Evolutionary conservation across 1,284 basidiomycete species (phyloP), one percentile per base, ranked within the genome.

Genomic region (Vanrija sp.): DNA sequence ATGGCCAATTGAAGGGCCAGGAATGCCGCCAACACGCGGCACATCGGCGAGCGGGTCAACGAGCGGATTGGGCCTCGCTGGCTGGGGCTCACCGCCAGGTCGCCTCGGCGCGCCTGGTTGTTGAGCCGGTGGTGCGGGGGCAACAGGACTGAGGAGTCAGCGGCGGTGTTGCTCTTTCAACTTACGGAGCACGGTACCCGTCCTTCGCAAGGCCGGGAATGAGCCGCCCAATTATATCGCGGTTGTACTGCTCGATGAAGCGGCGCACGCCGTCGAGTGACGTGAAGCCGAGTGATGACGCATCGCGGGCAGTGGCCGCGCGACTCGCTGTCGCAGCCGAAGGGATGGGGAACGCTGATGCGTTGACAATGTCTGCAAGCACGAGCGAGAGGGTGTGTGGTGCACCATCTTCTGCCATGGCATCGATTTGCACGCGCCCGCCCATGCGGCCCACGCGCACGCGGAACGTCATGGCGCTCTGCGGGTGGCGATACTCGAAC

Each of bases 401-500:
- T 39, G 73, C 71, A 43, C 77, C 75, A 48, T 80, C 76, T 79
- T 80, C 75, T 1, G 77, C 77, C 60, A 76, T 76, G 2, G 68
- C 79, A 46, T 77, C 77, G 14, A 80, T 64, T 53, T 78, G 66
- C 0, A 74, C 66, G 45, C 78, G 66, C 2, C 61, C 69, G 0
- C 79, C 79, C 61, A 80, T 73, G 23, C 72, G 68, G 9, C 71
- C 71, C 7, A 80, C 69, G 28, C 73, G 69, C 34, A 79, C 63
- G 43, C 76, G 64, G 57, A 78, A 79, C 12, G 61, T 63, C 67
- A 80, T 61, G 8, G 68, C 63, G 50, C 72, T 75, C 66, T 79
- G 77, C 15, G 64, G 71, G 63, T 79, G 78, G 29, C 63, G 65
- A 61, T 80, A 80, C 55, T 70, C 67, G 39, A 79, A 73, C 38